Evolutionary conservation across 2,329 filamentous ascomycete species (phyloP).

Genomic region (Neofusicoccum ribis): DNA sequence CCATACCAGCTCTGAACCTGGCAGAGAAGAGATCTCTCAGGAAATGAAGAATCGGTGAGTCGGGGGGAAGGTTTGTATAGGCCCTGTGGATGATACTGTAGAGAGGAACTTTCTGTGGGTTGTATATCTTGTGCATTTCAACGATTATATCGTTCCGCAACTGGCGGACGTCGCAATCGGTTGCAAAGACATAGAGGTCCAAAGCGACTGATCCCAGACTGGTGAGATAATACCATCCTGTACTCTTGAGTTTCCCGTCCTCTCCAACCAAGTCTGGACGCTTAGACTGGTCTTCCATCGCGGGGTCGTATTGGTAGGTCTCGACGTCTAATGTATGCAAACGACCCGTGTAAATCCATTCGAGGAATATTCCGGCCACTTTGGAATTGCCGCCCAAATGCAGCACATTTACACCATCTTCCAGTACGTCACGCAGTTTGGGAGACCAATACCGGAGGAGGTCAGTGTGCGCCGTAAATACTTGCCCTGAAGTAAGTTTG

Average conservation of each 20-base stretch:
- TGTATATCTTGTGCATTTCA: not conserved
- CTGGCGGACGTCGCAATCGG: not conserved
- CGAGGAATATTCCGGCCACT: not conserved
- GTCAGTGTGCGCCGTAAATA: not conserved
- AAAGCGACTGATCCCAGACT: not conserved
- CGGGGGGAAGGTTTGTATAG: not conserved
- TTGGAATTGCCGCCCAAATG: not conserved
- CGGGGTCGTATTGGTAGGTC: not conserved
- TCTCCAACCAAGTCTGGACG: not conserved
- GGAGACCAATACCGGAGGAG: not conserved
- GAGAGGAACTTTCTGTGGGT: not conserved
- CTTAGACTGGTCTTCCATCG: no score
- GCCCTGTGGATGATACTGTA: not conserved
- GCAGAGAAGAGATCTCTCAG: not conserved
- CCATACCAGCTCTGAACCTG: no score
- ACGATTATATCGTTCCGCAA: not conserved
- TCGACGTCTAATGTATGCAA: not conserved
- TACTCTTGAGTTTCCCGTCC: not conserved
- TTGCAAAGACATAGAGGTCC: not conserved
- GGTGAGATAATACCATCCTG: not conserved
- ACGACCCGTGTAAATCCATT: not conserved
- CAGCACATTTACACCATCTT: not conserved
- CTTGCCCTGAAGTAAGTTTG: not conserved
- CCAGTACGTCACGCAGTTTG: not conserved
- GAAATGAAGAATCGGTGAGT: not conserved